Percentiles rank a stretch among this genome's conserved stretches.
phyloP scores from a whole-genome alignment of 2,329 filamentous ascomycete species.

The Phialophora chinensis region DNA sequence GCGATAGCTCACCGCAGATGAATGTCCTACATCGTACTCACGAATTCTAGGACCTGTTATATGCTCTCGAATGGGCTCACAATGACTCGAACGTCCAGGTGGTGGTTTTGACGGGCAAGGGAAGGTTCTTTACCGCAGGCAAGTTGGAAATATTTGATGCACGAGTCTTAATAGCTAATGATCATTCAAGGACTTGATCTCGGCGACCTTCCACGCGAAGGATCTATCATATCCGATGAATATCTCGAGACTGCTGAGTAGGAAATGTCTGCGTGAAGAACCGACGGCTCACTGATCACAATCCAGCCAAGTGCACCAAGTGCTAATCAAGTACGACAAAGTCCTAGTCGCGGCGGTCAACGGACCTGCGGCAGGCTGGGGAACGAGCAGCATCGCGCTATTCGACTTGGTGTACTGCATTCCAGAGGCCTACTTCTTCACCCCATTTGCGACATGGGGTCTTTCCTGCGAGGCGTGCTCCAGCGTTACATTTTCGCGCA shows the following conservation, averaged over 20 bases:
- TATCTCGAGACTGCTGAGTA: background rate
- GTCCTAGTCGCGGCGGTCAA: slow-evolving; percentile 90
- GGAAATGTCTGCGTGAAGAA: background rate
- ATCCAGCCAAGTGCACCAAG: slow-evolving; percentile 13
- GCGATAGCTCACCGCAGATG: background rate
- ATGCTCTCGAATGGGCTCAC: background rate
- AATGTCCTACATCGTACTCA: background rate
- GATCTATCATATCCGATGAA: background rate
- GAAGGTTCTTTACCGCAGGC: background rate
- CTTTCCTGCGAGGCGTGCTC: slow-evolving; percentile 87
- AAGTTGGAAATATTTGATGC: background rate
- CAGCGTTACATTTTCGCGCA: slow-evolving; percentile 49
- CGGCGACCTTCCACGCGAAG: background rate
- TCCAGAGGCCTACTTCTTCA: slow-evolving; percentile 81
- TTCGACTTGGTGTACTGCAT: slow-evolving; percentile 91
- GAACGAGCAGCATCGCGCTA: slow-evolving; percentile 78
- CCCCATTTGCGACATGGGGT: slow-evolving; percentile 86
- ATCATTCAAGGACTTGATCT: background rate
- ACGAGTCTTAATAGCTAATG: background rate
- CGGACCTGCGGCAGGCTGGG: slow-evolving; percentile 85
- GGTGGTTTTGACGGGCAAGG: background rate
- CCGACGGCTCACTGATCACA: background rate
- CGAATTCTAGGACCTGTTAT: background rate
- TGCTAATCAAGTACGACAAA: slow-evolving; percentile 74
- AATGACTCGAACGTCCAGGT: background rate